Conservation (phyloP, 2,329 filamentous ascomycete genomes). For the Beauveria medogensis region DNA sequence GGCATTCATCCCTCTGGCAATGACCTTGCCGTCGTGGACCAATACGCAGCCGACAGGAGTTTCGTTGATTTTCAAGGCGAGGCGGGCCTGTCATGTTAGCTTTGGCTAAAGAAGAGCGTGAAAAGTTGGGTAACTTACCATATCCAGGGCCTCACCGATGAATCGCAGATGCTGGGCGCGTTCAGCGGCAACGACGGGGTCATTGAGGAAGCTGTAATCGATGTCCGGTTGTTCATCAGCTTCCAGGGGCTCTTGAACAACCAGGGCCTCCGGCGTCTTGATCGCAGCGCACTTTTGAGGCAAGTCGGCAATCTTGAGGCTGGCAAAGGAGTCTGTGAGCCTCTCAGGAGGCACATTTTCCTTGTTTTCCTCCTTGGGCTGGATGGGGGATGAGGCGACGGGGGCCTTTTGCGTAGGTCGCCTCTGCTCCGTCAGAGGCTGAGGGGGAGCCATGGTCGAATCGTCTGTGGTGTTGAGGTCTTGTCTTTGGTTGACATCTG, state of each 20-base stretch:
- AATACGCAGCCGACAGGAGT: slow-evolving; percentile 96
- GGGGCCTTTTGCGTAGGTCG: slow-evolving; percentile 31
- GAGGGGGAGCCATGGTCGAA: slow-evolving; percentile 4
- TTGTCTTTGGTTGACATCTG: neutral
- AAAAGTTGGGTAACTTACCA: slow-evolving; percentile 49
- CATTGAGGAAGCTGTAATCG: slow-evolving; percentile 12
- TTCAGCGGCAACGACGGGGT: slow-evolving; percentile 24
- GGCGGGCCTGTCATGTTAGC: slow-evolving; percentile 57
- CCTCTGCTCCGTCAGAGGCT: slow-evolving; percentile 23
- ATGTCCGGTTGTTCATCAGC: neutral
- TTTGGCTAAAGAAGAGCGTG: neutral
- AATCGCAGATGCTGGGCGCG: slow-evolving; percentile 41
- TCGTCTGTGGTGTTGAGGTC: neutral
- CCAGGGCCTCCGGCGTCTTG: neutral
- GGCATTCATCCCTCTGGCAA: slow-evolving; percentile 91
- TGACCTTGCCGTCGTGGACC: slow-evolving; percentile 68
- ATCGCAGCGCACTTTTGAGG: neutral
- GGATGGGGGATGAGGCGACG: neutral
- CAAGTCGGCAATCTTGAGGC: neutral
- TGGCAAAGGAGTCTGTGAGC: neutral
- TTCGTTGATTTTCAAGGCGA: slow-evolving; percentile 78
- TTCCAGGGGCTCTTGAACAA: neutral
- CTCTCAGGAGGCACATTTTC: slow-evolving; percentile 10
- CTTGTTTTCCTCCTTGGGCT: slow-evolving; percentile 2
- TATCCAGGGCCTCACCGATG: slow-evolving; percentile 78